Conservation (phyloP, 148 eudicot species). For the Pouteria glomerata region DNA sequence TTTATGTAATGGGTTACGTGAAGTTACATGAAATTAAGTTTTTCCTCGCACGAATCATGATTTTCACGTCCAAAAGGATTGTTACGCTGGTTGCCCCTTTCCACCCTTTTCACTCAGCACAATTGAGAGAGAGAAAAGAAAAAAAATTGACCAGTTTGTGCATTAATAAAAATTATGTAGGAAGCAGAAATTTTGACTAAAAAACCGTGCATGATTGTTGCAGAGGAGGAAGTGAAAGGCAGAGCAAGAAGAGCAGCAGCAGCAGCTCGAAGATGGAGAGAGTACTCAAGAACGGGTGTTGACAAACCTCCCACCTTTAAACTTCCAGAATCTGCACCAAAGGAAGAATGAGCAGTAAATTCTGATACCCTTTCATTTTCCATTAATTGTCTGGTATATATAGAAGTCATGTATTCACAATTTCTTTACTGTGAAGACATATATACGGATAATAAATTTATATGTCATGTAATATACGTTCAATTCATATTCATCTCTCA, state of each 20-base stretch:
- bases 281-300: conserved; percentile 78
- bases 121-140: no score
- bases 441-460: not conserved
- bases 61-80: no score
- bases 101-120: no score
- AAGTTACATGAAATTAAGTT: no score
- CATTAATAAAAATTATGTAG: not conserved
- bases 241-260: conserved; percentile 83
- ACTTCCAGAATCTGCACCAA: conserved; percentile 79
- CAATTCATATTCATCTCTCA: not conserved
- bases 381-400: not conserved
- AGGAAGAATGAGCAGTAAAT: conserved; percentile 35
- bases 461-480: not conserved
- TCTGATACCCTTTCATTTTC: not conserved
- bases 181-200: not conserved
- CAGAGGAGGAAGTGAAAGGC: conserved; percentile 86
- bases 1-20: no score
- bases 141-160: not conserved
- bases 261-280: conserved; percentile 96
- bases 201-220: not conserved
- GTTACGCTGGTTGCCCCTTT: no score
- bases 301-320: conserved; percentile 75
- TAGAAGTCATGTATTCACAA: not conserved
- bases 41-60: no score
- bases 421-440: not conserved